Evolutionary conservation across 306 rosid species (phyloP).

Genomic region (Argentina anserina): DNA sequence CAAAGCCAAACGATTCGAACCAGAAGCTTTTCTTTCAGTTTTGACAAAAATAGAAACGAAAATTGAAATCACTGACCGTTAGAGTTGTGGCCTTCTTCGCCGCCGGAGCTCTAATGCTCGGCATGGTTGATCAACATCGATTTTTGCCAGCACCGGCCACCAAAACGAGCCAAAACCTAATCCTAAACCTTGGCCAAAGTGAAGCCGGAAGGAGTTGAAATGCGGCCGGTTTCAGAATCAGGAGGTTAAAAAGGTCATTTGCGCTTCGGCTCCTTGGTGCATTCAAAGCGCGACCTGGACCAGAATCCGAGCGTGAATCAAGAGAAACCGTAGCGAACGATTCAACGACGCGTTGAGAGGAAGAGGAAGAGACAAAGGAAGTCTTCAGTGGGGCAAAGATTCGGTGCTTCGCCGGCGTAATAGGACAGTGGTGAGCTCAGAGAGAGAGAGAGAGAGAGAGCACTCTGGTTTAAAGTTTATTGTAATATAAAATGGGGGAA

Average conservation of each 20-base stretch:
- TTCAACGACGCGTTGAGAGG: conserved; percentile 5
- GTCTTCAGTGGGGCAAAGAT: conserved; percentile 5
- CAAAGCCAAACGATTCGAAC: neutral
- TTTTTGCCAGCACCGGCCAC: conserved; percentile 4
- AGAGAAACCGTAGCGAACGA: neutral
- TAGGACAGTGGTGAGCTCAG: neutral
- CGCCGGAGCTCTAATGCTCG: conserved; percentile 54
- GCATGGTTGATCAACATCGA: conserved; percentile 49
- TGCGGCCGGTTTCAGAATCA: neutral
- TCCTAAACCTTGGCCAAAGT: neutral
- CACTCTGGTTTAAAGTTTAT: neutral
- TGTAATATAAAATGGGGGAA: neutral
- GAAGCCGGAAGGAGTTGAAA: no score
- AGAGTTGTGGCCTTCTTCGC: conserved; percentile 55
- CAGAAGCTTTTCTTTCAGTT: no score
- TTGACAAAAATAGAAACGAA: neutral
- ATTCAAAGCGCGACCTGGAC: neutral
- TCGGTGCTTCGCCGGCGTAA: conserved; percentile 7
- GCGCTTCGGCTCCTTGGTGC: neutral
- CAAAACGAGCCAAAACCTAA: neutral
- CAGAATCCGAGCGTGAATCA: neutral
- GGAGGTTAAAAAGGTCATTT: neutral
- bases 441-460: neutral
- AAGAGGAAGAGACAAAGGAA: neutral
- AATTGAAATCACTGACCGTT: conserved; percentile 32